Evolutionary conservation across 305 asterid genomes (phyloP).

Genomic region (Fraxinus platypoda): DNA sequence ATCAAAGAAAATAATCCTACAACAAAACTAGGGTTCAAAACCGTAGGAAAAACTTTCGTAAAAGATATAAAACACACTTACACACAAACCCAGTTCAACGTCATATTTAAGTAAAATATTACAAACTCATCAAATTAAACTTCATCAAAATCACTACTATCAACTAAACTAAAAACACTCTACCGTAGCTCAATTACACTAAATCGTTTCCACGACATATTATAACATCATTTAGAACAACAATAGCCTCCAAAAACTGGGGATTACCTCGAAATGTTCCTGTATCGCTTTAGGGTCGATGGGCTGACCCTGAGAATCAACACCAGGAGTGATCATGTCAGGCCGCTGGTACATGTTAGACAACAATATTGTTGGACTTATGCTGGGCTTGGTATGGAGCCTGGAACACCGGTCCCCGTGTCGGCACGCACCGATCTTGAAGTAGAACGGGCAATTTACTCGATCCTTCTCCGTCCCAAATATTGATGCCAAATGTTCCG

Average conservation of each 20-base stretch:
- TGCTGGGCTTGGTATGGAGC: conserved; percentile 96
- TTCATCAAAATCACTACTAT: neutral
- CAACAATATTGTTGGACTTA: conserved; percentile 84
- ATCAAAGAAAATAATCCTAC: neutral
- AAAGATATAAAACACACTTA: neutral
- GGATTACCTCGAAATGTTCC: conserved; percentile 77
- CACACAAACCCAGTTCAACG: neutral
- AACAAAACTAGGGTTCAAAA: neutral
- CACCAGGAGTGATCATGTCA: conserved; percentile 94
- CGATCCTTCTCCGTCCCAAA: conserved; percentile 95
- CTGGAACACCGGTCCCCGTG: conserved; percentile 99
- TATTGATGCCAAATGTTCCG: conserved; percentile 93
- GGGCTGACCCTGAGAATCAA: conserved; percentile 78
- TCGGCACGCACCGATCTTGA: conserved; percentile 96
- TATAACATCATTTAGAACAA: neutral
- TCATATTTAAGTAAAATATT: neutral
- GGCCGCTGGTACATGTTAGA: conserved; percentile 97
- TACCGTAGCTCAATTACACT: neutral
- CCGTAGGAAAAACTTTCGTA: neutral
- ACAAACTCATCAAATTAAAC: neutral
- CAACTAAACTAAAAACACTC: neutral
- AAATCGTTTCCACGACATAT: neutral
- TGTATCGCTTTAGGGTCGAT: conserved; percentile 77
- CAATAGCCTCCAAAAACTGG: neutral
- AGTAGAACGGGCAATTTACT: conserved; percentile 94